A percentile compares a stretch with the other conserved stretches of the same genome.
Evolutionary conservation across 257 asterid genomes (phyloP).

Genomic region (Nicotiana noctiflora): DNA sequence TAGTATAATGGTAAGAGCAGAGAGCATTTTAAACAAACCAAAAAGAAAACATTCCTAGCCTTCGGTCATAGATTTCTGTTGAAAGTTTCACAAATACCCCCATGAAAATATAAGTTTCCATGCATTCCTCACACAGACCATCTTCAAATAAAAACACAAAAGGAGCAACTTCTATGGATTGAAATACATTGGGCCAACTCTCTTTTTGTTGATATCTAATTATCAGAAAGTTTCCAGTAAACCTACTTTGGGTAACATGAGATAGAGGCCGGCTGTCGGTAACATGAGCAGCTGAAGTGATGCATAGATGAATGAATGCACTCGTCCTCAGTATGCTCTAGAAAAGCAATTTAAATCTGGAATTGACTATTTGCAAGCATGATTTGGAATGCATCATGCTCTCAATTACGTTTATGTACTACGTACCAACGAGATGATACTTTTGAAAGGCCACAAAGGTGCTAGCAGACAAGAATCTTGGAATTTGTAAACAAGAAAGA

Average conservation of each 20-base stretch:
- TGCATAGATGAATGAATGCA: background rate
- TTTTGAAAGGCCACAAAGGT: background rate
- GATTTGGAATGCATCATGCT: background rate
- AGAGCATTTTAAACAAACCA: background rate
- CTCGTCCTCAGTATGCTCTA: background rate
- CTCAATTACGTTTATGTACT: background rate
- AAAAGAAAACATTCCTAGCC: background rate
- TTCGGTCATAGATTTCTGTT: background rate
- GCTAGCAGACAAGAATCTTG: background rate
- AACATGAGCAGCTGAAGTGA: background rate
- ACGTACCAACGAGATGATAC: background rate
- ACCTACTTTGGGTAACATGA: background rate
- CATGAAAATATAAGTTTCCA: background rate
- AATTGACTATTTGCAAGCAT: background rate
- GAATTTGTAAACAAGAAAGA: slow-evolving; percentile 8
- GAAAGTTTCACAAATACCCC: background rate
- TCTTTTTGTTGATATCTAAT: background rate
- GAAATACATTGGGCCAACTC: background rate
- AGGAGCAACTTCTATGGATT: background rate
- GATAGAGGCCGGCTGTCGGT: background rate
- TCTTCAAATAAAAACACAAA: background rate
- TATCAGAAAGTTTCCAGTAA: background rate
- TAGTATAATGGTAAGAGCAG: background rate
- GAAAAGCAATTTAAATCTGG: slow-evolving; percentile 1
- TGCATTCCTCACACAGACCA: background rate